Percentiles rank a stretch among this genome's conserved stretches.
These are phyloP conservation scores for Naganishia antarctica DNA, from an alignment of 768 basidiomycete species.

Conservation along the genomic window DNA sequence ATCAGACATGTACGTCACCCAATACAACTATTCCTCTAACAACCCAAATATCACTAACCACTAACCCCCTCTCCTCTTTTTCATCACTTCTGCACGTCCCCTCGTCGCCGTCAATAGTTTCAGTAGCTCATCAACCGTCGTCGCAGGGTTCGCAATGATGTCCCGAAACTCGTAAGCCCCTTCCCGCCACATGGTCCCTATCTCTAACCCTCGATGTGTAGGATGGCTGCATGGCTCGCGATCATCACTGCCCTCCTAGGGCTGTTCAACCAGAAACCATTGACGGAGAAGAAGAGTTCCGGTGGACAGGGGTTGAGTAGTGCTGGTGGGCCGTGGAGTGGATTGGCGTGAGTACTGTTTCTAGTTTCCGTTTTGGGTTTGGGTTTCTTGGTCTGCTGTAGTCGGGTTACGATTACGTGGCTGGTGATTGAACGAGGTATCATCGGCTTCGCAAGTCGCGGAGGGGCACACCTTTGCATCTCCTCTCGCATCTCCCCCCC, in stretches of 20 bases:
- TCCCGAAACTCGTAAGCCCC: conserved; percentile 1
- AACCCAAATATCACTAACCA: no score
- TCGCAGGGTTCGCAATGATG: conserved; percentile 16
- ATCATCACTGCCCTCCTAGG: conserved; percentile 23
- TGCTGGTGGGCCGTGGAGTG: conserved; percentile 19
- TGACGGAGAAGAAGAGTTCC: conserved; percentile 24
- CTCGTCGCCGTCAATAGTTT: no score
- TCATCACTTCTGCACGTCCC: no score
- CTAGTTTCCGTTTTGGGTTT: no score
- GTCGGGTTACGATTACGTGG: no score
- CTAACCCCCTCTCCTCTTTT: no score
- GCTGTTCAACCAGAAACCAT: conserved; percentile 20
- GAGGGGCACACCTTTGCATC: no score
- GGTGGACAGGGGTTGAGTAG: not conserved
- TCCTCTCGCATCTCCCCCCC: no score
- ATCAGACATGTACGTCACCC: conserved; percentile 19
- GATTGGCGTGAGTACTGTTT: conserved; percentile 21
- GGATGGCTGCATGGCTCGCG: conserved; percentile 23
- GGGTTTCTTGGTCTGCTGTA: not conserved
- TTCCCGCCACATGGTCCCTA: not conserved
- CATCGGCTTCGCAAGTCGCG: no score
- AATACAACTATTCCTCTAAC: no score
- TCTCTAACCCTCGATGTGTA: not conserved
- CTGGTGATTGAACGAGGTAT: no score
- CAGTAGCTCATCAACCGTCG: conserved; percentile 8